Evolutionary conservation across 2,329 filamentous ascomycete genomes (phyloP).

Genomic region (Parastagonospora nodorum): DNA sequence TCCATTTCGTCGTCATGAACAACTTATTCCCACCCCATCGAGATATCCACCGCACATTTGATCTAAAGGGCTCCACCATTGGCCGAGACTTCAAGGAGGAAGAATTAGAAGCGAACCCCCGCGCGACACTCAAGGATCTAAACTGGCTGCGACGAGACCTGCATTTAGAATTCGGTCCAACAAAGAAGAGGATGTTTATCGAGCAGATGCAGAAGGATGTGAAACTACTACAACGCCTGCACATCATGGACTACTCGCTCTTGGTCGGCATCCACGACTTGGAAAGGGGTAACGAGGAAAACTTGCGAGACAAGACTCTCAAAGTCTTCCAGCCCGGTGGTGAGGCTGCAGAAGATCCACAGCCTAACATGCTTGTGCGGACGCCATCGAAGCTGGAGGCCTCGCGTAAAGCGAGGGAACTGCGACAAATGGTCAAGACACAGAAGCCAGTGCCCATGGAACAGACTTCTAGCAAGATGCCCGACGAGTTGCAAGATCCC

Average conservation of each 20-base stretch:
- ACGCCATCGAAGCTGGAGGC: conserved; percentile 95
- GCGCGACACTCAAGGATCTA: conserved; percentile 92
- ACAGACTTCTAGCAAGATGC: conserved; percentile 82
- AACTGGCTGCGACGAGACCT: conserved; percentile 91
- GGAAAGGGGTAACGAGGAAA: conserved; percentile 90
- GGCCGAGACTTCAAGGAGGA: conserved; percentile 91
- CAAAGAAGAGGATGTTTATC: conserved; percentile 86
- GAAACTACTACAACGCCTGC: conserved; percentile 78
- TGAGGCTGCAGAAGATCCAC: conserved; percentile 55
- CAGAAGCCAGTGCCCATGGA: conserved; percentile 95
- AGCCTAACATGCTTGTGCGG: conserved; percentile 74
- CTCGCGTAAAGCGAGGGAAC: conserved; percentile 84
- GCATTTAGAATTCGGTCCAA: conserved; percentile 83
- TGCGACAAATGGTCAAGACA: conserved; percentile 88
- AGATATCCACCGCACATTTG: conserved; percentile 96
- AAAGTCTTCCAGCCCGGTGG: conserved; percentile 93
- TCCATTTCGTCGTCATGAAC: conserved; percentile 99
- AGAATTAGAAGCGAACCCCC: conserved; percentile 82
- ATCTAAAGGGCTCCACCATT: conserved; percentile 94
- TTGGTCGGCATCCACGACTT: conserved; percentile 93
- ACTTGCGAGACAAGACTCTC: conserved; percentile 84
- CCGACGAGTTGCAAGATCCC: conserved; percentile 73
- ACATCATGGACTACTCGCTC: conserved; percentile 99
- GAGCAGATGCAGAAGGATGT: conserved; percentile 90
- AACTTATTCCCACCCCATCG: conserved; percentile 97